A percentile compares a stretch with the other conserved stretches of the same genome.
Conservation (phyloP, 1,284 basidiomycete species). For the Termitomyces sp. region DNA sequence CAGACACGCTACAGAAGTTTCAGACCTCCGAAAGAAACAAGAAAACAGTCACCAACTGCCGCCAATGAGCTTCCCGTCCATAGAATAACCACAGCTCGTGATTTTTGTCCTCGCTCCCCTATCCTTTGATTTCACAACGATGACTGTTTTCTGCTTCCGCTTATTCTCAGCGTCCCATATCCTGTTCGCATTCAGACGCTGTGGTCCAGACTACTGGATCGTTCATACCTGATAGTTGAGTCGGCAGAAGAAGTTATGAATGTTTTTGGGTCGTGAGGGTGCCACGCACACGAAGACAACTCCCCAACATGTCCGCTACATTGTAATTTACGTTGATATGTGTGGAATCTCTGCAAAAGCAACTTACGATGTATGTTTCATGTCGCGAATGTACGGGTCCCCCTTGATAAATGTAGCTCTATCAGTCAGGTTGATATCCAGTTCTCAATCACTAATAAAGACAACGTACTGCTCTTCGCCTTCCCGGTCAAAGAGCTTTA, state of each 20-base stretch:
- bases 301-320: constrained; percentile 91
- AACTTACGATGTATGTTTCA: constrained; percentile 89
- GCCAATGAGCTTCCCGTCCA: constrained; percentile 80
- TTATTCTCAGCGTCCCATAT: constrained; percentile 92
- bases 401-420: constrained; percentile 91
- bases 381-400: constrained; percentile 96
- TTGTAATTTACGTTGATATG: constrained; percentile 3
- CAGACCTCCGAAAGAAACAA: constrained; percentile 13
- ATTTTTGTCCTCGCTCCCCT: constrained; percentile 94
- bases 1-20: constrained; percentile 56
- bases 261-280: constrained; percentile 75
- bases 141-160: constrained; percentile 88
- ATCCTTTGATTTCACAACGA: constrained; percentile 95
- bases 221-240: constrained; percentile 82
- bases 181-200: constrained; percentile 31
- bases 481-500: constrained; percentile 86
- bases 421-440: constrained; percentile 42
- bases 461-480: constrained; percentile 81
- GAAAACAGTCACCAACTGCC: constrained; percentile 55
- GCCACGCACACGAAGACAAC: constrained; percentile 86
- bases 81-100: constrained; percentile 80
- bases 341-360: background rate
- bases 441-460: constrained; percentile 18
- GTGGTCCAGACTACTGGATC: background rate
- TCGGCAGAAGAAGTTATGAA: constrained; percentile 96